Conservation (phyloP, 768 basidiomycete genomes). For the Dioszegia aurantiaca region DNA sequence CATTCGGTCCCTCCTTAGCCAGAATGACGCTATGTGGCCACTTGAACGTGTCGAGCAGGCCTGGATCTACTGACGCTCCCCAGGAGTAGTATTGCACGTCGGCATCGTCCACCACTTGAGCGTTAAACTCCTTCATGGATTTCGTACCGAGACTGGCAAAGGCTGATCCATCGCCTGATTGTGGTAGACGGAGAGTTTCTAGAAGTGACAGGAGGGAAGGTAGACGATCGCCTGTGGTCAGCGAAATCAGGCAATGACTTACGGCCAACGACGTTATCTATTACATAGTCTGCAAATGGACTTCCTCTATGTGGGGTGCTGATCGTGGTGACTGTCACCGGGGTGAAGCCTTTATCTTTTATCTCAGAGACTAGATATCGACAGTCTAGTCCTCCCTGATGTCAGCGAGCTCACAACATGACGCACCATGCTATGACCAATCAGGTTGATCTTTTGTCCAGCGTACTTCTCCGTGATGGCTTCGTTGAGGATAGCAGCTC, state of each 20-base stretch:
- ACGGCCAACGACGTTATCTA: slow-evolving; percentile 52
- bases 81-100: slow-evolving; percentile 88
- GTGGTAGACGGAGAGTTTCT: slow-evolving; percentile 74
- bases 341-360: slow-evolving; percentile 69
- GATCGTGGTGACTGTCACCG: slow-evolving; percentile 87
- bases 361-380: slow-evolving; percentile 82
- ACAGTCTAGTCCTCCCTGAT: slow-evolving; percentile 86
- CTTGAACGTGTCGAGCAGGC: slow-evolving; percentile 83
- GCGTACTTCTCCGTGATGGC: slow-evolving; percentile 76
- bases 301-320: slow-evolving; percentile 93
- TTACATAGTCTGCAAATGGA: slow-evolving; percentile 76
- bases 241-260: slow-evolving; percentile 16
- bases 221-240: slow-evolving; percentile 47
- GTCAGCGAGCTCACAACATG: neutral
- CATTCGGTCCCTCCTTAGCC: slow-evolving; percentile 86
- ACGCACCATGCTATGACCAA: slow-evolving; percentile 77
- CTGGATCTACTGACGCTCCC: slow-evolving; percentile 87
- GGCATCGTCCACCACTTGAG: slow-evolving; percentile 72
- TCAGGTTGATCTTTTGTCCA: slow-evolving; percentile 80
- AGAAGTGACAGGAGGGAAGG: slow-evolving; percentile 57
- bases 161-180: slow-evolving; percentile 90
- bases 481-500: slow-evolving; percentile 84
- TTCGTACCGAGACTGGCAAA: slow-evolving; percentile 82
- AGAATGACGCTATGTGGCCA: slow-evolving; percentile 72
- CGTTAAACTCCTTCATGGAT: slow-evolving; percentile 85